Percentiles rank a stretch among this genome's conserved stretches.
phyloP scores from a whole-genome alignment of 441 rosid species.

The Euphorbia schlechtendalii region DNA sequence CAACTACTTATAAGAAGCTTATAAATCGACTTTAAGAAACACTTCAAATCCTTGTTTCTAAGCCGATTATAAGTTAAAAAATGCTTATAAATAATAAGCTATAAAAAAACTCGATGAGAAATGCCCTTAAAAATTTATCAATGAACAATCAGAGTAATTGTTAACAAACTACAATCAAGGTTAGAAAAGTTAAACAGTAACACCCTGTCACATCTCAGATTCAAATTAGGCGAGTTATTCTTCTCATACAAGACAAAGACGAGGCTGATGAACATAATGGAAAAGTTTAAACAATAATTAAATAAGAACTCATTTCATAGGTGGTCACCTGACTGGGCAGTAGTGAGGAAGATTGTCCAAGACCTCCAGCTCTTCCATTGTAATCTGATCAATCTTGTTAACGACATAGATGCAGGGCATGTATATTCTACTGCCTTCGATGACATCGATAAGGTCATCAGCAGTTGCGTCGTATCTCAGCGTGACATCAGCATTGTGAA shows the following conservation, averaged over 20 bases:
- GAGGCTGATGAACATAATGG: neutral
- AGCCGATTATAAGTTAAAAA: no score
- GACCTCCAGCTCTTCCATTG: conserved; percentile 90
- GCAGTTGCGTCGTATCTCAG: conserved; percentile 91
- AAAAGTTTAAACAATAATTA: neutral
- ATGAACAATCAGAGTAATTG: neutral
- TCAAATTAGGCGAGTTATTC: neutral
- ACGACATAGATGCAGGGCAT: conserved; percentile 92
- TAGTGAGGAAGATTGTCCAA: conserved; percentile 97
- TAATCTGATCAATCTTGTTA: conserved; percentile 94
- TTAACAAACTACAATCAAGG: neutral
- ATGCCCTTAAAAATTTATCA: no score
- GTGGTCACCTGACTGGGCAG: conserved; percentile 80
- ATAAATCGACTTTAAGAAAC: no score
- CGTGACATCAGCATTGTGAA: conserved; percentile 94
- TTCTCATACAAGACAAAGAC: neutral
- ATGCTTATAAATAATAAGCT: no score
- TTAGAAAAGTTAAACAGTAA: neutral
- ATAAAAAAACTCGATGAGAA: no score
- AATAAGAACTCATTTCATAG: neutral
- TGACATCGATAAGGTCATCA: conserved; percentile 97
- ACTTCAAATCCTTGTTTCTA: no score
- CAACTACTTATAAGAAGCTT: no score
- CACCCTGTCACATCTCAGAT: neutral
- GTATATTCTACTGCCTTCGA: conserved; percentile 91